These are phyloP conservation scores for Chara braunii DNA, from an alignment of 139 green algal species.

Conservation along the genomic window DNA sequence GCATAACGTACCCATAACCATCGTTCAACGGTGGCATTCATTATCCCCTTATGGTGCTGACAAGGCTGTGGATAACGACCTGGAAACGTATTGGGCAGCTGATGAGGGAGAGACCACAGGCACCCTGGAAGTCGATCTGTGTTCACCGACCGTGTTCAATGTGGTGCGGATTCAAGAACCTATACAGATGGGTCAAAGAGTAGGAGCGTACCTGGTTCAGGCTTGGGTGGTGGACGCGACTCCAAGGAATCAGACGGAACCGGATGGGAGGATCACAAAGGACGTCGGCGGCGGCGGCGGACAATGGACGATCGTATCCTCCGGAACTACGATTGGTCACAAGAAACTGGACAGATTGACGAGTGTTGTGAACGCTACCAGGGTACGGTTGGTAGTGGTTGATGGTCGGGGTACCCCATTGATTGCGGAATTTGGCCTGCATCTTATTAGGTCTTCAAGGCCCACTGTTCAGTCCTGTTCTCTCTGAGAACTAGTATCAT, in stretches of 20 bases:
- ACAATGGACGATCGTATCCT: neutral
- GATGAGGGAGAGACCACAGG: neutral
- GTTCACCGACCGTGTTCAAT: neutral
- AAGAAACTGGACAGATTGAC: neutral
- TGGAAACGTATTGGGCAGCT: neutral
- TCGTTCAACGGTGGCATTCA: no score
- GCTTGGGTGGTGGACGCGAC: neutral
- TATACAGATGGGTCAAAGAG: neutral
- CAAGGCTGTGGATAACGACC: neutral
- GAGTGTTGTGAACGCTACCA: neutral
- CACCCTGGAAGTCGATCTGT: neutral
- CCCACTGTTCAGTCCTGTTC: neutral
- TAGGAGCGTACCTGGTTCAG: neutral
- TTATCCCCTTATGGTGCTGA: neutral
- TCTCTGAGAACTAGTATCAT: neutral
- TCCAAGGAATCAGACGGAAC: no score
- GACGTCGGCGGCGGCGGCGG: no score
- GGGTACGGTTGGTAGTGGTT: neutral
- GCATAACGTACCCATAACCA: no score
- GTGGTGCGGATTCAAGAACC: constrained; percentile 1
- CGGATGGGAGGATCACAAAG: no score
- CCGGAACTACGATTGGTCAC: neutral
- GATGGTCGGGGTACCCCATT: neutral
- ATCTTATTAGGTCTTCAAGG: neutral
- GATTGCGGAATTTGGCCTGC: constrained; percentile 2